phyloP scores from a whole-genome alignment of 441 rosid species.

The Mallotus japonicus region DNA sequence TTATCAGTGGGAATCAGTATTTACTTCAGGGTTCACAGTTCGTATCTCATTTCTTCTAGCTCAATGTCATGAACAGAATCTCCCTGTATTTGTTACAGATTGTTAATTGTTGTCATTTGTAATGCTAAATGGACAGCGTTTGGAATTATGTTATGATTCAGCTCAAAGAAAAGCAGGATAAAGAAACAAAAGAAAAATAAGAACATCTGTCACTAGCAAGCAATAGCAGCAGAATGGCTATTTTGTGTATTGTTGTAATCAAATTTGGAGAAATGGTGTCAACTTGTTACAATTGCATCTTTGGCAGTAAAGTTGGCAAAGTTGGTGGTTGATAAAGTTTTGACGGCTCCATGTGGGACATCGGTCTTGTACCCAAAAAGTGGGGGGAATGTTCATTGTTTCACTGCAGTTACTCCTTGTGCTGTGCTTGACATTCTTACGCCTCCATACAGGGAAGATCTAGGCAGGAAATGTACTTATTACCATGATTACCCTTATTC shows the following conservation, averaged over 20 bases:
- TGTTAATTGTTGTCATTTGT: not conserved
- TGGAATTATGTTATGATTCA: not conserved
- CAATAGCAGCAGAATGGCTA: conserved; percentile 3
- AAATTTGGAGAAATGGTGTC: not conserved
- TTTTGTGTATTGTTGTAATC: not conserved
- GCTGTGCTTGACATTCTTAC: conserved; percentile 86
- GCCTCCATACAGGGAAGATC: conserved; percentile 77
- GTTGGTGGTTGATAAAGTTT: conserved; percentile 56
- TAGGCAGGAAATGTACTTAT: conserved; percentile 75
- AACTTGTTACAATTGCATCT: conserved; percentile 7
- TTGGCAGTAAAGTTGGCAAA: conserved; percentile 73
- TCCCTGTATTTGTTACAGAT: not conserved
- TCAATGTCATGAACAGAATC: not conserved
- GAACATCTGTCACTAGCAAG: not conserved
- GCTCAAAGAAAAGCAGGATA: not conserved
- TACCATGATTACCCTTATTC: conserved; percentile 74
- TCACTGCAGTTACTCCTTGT: conserved; percentile 89
- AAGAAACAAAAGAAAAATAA: not conserved
- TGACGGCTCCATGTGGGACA: conserved; percentile 61
- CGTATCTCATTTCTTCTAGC: not conserved
- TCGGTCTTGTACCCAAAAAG: conserved; percentile 73
- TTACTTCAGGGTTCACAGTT: not conserved
- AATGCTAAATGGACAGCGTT: not conserved
- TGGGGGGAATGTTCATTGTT: conserved; percentile 89
- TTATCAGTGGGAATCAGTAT: not conserved